Evolutionary conservation across 306 rosid genomes (phyloP), one percentile per base, ranked within the genome.

Genomic region (Casuarina equisetifolia): DNA sequence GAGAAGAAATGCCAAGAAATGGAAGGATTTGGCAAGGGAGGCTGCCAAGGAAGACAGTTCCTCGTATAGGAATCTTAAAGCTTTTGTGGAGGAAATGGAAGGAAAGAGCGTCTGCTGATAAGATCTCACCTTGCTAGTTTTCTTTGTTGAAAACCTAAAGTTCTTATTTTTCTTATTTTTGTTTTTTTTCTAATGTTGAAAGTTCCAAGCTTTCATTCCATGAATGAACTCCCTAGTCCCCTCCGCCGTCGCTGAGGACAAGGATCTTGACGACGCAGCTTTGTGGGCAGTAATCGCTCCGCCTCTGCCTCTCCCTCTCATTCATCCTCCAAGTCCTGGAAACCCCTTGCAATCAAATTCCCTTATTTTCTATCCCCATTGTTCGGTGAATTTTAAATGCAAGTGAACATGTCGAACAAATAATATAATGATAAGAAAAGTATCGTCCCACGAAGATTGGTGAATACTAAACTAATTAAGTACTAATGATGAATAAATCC

Each of bases 211-310:
- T 20, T 52, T 52, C 19, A 20, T 57, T 25, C 12, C 38, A 58
- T 9, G 25, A 58, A 58, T 58, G 64, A 38, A 36, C 36, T 20
- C 64, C 36, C 64, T 15, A 25, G 25, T 58, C 32, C 64, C 64
- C 25, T 58, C 6, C 64, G 9, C 64, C 12, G 64, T 58, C 39
- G 38, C 64, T 48, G 97, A 92, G 81, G 98, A 94, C 81, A 90
- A 89, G 57, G 97, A 94, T 57, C 88, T 94, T 52, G 98, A 92
- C 86, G 98, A 94, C 77, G 97, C 88, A 2, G 92, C 92, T 45
- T 57, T 94, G 42, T 94, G 98, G 98, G 98, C 97, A 1, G 92
- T 94, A 49, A 92, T 94, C 49, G 98, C 32, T 25, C 32, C 0
- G 32, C 92, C 74, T 86, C 95, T 61, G 96, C 97, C 64, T 75